These are phyloP conservation scores for Immersiella caudata DNA, from an alignment of 495 filamentous ascomycete genomes.

Conservation along the genomic window DNA sequence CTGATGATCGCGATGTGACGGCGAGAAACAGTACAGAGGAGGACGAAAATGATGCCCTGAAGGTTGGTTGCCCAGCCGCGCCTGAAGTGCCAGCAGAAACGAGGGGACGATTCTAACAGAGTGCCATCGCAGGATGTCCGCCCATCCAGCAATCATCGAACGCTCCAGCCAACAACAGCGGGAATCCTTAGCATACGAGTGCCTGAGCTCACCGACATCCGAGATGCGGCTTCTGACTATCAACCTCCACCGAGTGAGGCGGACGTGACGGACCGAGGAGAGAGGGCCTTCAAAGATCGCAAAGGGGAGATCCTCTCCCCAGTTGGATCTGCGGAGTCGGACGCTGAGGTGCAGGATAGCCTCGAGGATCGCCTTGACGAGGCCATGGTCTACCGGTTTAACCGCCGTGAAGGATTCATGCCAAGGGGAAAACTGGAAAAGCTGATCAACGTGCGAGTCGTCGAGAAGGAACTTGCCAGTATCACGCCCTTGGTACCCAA, in stretches of 20 bases:
- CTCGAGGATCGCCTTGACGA: background rate
- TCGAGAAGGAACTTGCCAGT: background rate
- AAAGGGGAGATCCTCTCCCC: background rate
- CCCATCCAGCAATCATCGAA: background rate
- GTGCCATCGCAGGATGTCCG: background rate
- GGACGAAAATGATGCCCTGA: background rate
- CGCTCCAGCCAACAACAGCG: background rate
- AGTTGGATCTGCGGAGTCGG: background rate
- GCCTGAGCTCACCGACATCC: background rate
- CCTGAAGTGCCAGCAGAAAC: no score
- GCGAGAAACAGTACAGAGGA: background rate
- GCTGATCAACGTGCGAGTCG: background rate
- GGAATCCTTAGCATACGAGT: background rate
- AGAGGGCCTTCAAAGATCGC: background rate
- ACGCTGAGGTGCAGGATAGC: background rate
- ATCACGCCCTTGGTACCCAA: background rate
- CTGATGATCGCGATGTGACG: background rate
- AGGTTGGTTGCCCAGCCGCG: background rate
- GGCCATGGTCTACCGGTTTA: background rate
- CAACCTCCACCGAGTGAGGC: slow-evolving; percentile 1
- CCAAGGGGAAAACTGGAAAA: slow-evolving; percentile 3
- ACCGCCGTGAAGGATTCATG: slow-evolving; percentile 1
- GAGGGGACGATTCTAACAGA: background rate
- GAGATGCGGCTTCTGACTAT: background rate
- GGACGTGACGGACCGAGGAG: slow-evolving; percentile 1